These are phyloP conservation scores for Alternaria dauci DNA, from an alignment of 2,329 filamentous ascomycete species.

Conservation along the genomic window DNA sequence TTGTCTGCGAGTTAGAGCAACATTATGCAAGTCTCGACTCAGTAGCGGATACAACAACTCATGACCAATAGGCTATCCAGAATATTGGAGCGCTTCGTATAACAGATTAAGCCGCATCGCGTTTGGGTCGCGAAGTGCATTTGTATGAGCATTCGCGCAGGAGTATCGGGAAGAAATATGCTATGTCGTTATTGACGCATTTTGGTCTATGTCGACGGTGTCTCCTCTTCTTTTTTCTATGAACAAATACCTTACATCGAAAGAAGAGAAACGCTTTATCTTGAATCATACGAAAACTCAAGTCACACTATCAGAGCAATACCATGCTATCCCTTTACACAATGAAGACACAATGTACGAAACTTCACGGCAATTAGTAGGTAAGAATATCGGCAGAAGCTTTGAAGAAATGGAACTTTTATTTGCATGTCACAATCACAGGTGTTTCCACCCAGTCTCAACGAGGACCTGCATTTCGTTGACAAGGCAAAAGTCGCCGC, in stretches of 20 bases:
- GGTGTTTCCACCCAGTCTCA: slow-evolving; percentile 49
- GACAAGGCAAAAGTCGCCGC: slow-evolving; percentile 45
- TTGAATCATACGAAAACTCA: neutral
- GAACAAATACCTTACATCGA: no score
- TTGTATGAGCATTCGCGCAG: neutral
- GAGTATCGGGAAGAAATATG: neutral
- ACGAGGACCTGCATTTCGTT: slow-evolving; percentile 53
- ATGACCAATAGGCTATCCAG: neutral
- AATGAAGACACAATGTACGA: neutral
- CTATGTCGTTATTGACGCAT: neutral
- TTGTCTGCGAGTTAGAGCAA: neutral
- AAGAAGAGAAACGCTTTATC: neutral
- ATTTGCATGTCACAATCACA: slow-evolving; percentile 25
- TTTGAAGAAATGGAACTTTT: neutral
- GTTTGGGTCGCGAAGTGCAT: neutral
- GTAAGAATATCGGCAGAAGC: neutral
- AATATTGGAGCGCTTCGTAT: neutral
- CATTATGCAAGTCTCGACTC: neutral
- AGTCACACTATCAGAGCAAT: neutral
- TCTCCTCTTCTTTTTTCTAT: neutral
- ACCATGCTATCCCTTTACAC: neutral
- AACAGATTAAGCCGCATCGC: neutral
- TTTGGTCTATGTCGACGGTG: neutral
- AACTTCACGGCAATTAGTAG: neutral
- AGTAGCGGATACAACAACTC: neutral